These are phyloP conservation scores for Yamadazyma diospyri DNA, from an alignment of 1,139 yeast species.

Conservation along the genomic window DNA sequence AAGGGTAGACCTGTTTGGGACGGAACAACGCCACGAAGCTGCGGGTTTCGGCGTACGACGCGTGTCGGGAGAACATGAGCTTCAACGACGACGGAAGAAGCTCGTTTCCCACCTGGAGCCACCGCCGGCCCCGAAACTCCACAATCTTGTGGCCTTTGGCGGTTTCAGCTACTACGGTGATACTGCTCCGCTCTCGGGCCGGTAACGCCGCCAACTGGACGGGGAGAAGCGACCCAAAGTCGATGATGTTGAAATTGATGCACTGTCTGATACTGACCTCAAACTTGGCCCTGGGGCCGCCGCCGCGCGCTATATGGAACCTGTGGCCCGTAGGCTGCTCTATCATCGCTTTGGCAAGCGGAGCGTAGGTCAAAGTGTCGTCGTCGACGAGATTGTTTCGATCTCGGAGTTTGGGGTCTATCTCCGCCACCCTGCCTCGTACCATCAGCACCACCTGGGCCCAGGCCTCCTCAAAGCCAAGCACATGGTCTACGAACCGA, in stretches of 20 bases:
- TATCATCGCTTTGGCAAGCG: background rate
- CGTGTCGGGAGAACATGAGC: slow-evolving; percentile 52
- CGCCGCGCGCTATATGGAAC: slow-evolving; percentile 3
- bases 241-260: slow-evolving; percentile 37
- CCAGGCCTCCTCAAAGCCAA: slow-evolving; percentile 61
- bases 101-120: slow-evolving; percentile 27
- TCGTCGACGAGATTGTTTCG: background rate
- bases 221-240: slow-evolving; percentile 29
- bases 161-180: slow-evolving; percentile 19
- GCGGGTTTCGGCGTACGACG: slow-evolving; percentile 47
- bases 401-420: slow-evolving; percentile 1
- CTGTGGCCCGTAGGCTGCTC: background rate
- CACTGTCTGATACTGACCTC: slow-evolving; percentile 33
- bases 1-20: slow-evolving; percentile 47
- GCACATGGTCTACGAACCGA: slow-evolving; percentile 36
- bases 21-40: slow-evolving; percentile 34
- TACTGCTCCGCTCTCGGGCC: slow-evolving; percentile 12
- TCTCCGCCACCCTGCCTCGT: slow-evolving; percentile 24
- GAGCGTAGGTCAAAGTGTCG: background rate
- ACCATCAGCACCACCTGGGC: slow-evolving; percentile 32
- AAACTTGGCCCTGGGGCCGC: slow-evolving; percentile 12
- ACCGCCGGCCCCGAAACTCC: slow-evolving; percentile 20
- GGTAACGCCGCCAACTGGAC: slow-evolving; percentile 17
- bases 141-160: slow-evolving; percentile 23
- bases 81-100: slow-evolving; percentile 39